phyloP scores from a whole-genome alignment of 2,329 filamentous ascomycete species.

The Sclerotinia spermophila region DNA sequence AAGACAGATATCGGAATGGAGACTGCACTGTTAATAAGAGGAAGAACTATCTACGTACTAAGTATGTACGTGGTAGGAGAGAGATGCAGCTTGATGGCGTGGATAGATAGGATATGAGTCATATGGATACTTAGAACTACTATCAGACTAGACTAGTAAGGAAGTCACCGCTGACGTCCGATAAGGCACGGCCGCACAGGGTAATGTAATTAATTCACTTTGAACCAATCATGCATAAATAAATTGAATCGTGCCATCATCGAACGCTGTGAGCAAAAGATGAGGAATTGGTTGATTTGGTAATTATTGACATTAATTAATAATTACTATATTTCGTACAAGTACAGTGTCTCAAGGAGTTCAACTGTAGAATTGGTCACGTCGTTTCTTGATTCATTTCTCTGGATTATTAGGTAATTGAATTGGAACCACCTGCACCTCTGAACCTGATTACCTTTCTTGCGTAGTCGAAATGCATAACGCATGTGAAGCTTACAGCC shows the following conservation, averaged over 20 bases:
- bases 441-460: neutral
- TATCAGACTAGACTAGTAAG: neutral
- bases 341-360: neutral
- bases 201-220: neutral
- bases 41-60: neutral
- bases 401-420: neutral
- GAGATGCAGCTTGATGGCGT: neutral
- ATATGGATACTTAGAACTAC: neutral
- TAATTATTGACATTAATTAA: too few relatives aligned
- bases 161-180: neutral
- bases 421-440: neutral
- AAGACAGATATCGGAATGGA: neutral
- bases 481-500: neutral
- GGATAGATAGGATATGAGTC: constrained; percentile 2
- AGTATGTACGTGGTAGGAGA: neutral
- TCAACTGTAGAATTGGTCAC: neutral
- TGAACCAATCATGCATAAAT: neutral
- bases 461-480: neutral
- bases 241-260: constrained; percentile 6
- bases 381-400: neutral
- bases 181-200: neutral
- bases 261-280: neutral
- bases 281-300: neutral
- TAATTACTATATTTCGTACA: neutral
- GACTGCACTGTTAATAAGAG: neutral